Evolutionary conservation across 495 filamentous ascomycete genomes (phyloP), one percentile per base, ranked within the genome.

Genomic region (Lophiostoma macrostomum): DNA sequence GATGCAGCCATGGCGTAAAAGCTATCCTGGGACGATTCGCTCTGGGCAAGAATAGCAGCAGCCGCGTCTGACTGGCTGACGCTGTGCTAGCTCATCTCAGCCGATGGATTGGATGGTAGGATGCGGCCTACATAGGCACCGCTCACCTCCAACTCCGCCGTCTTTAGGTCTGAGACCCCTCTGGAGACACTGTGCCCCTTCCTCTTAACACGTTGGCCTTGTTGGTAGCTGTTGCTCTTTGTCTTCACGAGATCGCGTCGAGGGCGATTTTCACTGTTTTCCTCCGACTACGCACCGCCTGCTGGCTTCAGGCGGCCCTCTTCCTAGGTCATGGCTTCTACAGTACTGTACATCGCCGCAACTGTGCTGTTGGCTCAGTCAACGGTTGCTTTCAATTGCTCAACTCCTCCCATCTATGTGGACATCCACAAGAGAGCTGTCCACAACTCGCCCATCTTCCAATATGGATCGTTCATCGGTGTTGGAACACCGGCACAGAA

Each of bases 401-500:
- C 58, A 12, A 63, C 49, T 37, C 42, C 61, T 47, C 66, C 66
- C 14, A 64, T 69, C 62, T 69, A 69, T 38, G 64, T 69, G 28
- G 66, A 69, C 27, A 66, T 69, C 16, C 66, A 69, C 49, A 61
- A 58, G 41, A 32, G 66, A 19, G 60, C 50, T 24, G 64, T 67
- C 4, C 56, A 61, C 16, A 59, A 53, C 16, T 53, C 49, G 13
- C 40, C 42, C 19, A 40, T 41, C 5, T 65, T 65, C 39, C 64
- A 67, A 43, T 67, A 67, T 54, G 66, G 66, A 24, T 56, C 61
- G 7, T 69, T 69, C 42, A 65, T 69, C 22, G 66, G 66, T 6
- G 43, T 64, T 0, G 66, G 66, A 1, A 61, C 48, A 4, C 59
- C 66, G 19, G 58, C 64, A 53, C 61, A 65, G 53, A 69, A 69